Conservation (phyloP, 2,329 filamentous ascomycete species). For the Talaromyces pinophilus region DNA sequence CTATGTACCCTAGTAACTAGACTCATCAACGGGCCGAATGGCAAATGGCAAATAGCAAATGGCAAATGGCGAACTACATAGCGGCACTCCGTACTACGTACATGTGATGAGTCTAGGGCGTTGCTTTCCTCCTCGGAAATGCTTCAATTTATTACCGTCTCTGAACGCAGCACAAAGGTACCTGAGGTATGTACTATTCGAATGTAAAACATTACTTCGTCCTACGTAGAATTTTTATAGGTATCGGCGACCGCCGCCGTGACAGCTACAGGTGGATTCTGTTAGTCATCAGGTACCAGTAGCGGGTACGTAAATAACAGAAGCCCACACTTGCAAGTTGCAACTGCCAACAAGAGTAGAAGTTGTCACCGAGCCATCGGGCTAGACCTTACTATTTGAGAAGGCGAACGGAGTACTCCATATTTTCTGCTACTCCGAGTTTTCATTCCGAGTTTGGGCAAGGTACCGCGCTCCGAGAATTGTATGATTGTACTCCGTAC, state of each 20-base stretch:
- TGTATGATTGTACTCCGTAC: not conserved
- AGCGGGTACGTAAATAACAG: not conserved
- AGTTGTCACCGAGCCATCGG: not conserved
- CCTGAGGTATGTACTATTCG: not conserved
- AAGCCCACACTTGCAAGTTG: not conserved
- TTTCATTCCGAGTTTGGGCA: not conserved
- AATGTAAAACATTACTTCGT: not conserved
- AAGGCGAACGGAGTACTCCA: slow-evolving; percentile 4
- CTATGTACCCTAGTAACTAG: too few relatives aligned
- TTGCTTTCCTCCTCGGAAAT: not conserved
- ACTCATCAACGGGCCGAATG: slow-evolving; percentile 1
- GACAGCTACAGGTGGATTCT: not conserved
- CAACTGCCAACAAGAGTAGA: not conserved
- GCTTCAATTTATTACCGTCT: not conserved
- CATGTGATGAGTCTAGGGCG: not conserved
- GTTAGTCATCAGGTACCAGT: slow-evolving; percentile 2
- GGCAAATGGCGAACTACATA: not conserved
- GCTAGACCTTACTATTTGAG: slow-evolving; percentile 20
- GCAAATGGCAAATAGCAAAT: not conserved
- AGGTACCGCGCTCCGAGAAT: not conserved
- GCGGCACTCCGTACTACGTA: too few relatives aligned
- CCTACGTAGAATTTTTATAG: not conserved
- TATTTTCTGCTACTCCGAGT: not conserved
- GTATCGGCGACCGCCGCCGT: slow-evolving; percentile 3
- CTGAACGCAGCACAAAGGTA: not conserved